These are phyloP conservation scores for Herpotrichia juniperi DNA, from an alignment of 2,329 filamentous ascomycete species.

Conservation along the genomic window DNA sequence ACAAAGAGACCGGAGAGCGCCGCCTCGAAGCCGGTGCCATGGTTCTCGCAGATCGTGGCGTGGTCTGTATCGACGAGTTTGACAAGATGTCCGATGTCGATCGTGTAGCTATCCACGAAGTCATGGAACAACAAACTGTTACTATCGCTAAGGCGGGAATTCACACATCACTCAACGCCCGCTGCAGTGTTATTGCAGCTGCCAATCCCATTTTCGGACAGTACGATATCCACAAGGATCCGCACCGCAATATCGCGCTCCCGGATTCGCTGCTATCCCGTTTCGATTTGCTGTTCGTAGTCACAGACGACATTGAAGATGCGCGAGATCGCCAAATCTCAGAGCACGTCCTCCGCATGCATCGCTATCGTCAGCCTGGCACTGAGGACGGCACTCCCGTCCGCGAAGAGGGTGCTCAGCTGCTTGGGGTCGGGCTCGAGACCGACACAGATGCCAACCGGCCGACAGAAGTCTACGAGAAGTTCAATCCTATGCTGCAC, in stretches of 20 bases:
- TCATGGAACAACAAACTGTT: constrained; percentile 99
- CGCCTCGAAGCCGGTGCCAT: constrained; percentile 96
- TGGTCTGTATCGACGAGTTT: constrained; percentile 99
- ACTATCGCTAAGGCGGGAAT: constrained; percentile 99
- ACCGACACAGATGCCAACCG: constrained; percentile 74
- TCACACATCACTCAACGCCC: constrained; percentile 94
- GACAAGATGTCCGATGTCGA: constrained; percentile 99
- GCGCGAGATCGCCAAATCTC: constrained; percentile 88
- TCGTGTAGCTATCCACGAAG: constrained; percentile 98
- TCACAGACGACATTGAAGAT: constrained; percentile 98
- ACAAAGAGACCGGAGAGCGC: constrained; percentile 96
- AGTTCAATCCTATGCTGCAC: constrained; percentile 95
- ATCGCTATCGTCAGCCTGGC: constrained; percentile 89
- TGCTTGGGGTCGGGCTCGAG: constrained; percentile 85
- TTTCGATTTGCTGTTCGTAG: constrained; percentile 97
- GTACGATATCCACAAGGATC: constrained; percentile 98
- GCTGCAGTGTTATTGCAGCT: constrained; percentile 94
- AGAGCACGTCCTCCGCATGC: constrained; percentile 97
- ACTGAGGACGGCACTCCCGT: constrained; percentile 94
- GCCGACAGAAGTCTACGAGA: constrained; percentile 90
- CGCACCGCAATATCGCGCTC: constrained; percentile 96
- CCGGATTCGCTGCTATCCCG: constrained; percentile 95
- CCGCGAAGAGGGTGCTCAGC: constrained; percentile 83
- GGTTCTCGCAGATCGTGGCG: constrained; percentile 95
- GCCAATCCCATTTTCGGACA: constrained; percentile 98